Evolutionary conservation across 2,329 filamentous ascomycete species (phyloP).

Genomic region (Fusarium devonianum): DNA sequence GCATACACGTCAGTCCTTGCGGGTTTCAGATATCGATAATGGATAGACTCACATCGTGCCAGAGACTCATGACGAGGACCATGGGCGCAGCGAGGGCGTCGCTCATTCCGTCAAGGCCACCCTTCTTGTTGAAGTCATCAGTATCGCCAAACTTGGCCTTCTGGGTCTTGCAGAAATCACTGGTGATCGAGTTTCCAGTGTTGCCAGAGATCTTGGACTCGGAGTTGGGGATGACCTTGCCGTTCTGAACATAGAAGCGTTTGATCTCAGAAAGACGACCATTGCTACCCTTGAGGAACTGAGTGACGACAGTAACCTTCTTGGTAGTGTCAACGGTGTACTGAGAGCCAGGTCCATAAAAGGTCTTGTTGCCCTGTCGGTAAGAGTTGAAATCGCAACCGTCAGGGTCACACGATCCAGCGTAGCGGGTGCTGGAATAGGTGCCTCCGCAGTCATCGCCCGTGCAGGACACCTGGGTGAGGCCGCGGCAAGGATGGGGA

Average conservation of each 20-base stretch:
- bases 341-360: conserved; percentile 64
- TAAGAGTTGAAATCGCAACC: conserved; percentile 76
- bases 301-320: conserved; percentile 71
- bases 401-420: conserved; percentile 70
- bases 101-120: conserved; percentile 66
- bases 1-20: conserved; percentile 11
- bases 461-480: conserved; percentile 59
- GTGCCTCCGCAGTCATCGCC: conserved; percentile 61
- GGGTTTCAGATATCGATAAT: background rate
- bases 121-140: conserved; percentile 61
- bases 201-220: conserved; percentile 49
- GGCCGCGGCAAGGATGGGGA: conserved; percentile 67
- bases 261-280: conserved; percentile 67
- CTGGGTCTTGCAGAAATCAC: conserved; percentile 64
- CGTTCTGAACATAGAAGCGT: conserved; percentile 71
- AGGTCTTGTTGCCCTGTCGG: conserved; percentile 68
- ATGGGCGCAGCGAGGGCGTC: conserved; percentile 51
- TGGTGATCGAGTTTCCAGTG: conserved; percentile 59
- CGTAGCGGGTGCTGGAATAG: conserved; percentile 62
- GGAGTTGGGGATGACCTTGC: conserved; percentile 63
- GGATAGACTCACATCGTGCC: conserved; percentile 62
- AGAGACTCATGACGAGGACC: conserved; percentile 60
- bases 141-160: conserved; percentile 64
- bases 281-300: conserved; percentile 60
- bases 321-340: conserved; percentile 65